Conservation (phyloP, 176 grass and related monocot species). For the Paspalum notatum region DNA sequence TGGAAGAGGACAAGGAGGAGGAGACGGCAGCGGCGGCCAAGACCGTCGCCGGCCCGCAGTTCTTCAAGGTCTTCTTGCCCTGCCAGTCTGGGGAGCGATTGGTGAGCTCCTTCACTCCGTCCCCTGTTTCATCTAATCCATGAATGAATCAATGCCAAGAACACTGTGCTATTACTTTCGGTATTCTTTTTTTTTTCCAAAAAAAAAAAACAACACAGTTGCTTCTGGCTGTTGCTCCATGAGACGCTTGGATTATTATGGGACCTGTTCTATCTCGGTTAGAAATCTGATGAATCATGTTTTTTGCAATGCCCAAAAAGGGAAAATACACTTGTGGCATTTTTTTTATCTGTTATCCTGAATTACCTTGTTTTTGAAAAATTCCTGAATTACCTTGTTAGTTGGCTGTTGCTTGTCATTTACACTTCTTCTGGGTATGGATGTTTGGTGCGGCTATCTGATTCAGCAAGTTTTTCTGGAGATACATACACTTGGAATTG, state of each 20-base stretch:
- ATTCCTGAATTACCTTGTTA: too few relatives aligned
- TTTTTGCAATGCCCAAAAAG: not conserved
- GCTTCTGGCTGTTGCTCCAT: not conserved
- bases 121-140: not conserved
- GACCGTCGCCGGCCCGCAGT: constrained; percentile 13
- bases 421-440: too few relatives aligned
- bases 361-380: too few relatives aligned
- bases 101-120: constrained; percentile 29
- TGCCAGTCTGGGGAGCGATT: constrained; percentile 31
- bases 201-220: not conserved
- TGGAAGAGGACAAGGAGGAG: not conserved
- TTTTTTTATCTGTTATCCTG: too few relatives aligned
- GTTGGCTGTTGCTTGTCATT: too few relatives aligned
- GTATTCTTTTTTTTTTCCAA: not conserved
- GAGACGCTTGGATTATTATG: not conserved
- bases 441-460: not conserved
- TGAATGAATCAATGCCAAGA: not conserved
- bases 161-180: constrained; percentile 3
- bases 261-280: not conserved
- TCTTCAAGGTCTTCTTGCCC: constrained; percentile 59
- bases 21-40: not conserved
- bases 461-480: not conserved
- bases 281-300: not conserved
- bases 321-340: too few relatives aligned
- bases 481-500: not conserved